A percentile compares a stretch with the other conserved stretches of the same genome.
Conservation (phyloP, 352 stramenopile genomes). For the Ophiocytium majus region DNA sequence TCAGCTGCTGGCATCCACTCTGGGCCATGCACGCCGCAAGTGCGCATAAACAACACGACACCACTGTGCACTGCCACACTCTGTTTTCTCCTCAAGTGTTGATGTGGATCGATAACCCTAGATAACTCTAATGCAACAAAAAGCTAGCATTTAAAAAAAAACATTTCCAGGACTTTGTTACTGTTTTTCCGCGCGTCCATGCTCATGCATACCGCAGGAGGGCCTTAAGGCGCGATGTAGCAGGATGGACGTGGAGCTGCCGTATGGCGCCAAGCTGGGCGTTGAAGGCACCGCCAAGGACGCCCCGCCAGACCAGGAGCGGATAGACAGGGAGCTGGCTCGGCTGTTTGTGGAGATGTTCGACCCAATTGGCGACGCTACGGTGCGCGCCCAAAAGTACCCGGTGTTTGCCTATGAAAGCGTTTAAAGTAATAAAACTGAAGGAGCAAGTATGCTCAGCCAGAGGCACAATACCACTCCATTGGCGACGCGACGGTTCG, state of each 20-base stretch:
- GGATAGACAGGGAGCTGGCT: constrained; percentile 45
- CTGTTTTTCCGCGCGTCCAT: not conserved
- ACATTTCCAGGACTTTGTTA: not conserved
- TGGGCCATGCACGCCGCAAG: no score
- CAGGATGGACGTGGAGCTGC: constrained; percentile 55
- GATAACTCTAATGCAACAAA: not conserved
- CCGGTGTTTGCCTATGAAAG: no score
- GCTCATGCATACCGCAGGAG: constrained; percentile 29
- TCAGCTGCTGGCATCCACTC: no score
- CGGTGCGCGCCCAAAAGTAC: no score
- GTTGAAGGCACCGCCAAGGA: constrained; percentile 42
- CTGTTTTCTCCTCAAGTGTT: constrained; percentile 20
- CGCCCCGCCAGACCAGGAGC: constrained; percentile 36
- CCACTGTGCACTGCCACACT: not conserved
- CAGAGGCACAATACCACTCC: no score
- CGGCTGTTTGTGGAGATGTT: constrained; percentile 57
- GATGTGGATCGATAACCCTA: not conserved
- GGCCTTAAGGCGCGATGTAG: constrained; percentile 39
- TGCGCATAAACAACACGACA: not conserved
- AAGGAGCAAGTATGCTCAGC: no score
- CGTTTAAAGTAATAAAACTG: no score
- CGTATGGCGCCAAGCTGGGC: constrained; percentile 41
- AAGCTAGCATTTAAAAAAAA: not conserved
- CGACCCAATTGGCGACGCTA: constrained; percentile 52
- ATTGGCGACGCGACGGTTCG: no score